Evolutionary conservation across 305 asterid species (phyloP), one percentile per base, ranked within the genome.

Genomic region (Fraxinus platypoda): DNA sequence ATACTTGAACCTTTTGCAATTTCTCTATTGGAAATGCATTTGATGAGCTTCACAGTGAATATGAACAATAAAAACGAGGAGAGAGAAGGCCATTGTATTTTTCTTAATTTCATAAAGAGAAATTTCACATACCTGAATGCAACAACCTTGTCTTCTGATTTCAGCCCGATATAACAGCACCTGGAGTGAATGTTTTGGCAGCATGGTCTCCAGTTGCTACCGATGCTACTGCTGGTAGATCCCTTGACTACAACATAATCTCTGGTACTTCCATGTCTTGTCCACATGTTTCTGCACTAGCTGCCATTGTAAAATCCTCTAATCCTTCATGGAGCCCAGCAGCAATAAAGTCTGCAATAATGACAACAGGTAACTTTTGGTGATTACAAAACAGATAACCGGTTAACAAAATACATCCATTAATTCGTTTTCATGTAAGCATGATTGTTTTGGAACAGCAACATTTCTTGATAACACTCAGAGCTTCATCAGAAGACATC

Each of bases 231-330:
- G 93, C 89, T 70, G 92, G 91, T 64, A 85, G 87, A 79, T 70
- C 87, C 31, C 41, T 82, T 11, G 87, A 91, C 76, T 91, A 82
- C 38, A 90, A 93, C 88, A 89, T 92, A 15, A 64, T 87, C 37
- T 92, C 94, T 1, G 96, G 94, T 23, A 93, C 96, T 30, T 93
- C 96, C 74, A 91, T 93, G 94, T 64, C 96, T 73, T 90, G 94
- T 78, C 94, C 97, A 6, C 97, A 91, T 75, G 94, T 86, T 57
- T 85, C 95, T 26, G 94, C 89, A 64, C 85, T 87, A 8, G 94
- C 94, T 59, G 89, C 93, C 25, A 86, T 86, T 43, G 78, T 92
- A 0, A 93, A 91, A 70, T 84, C 93, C 57, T 83, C 30, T 77
- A 91, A 90, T 81, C 94, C 94, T 77, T 83, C 92, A 3, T 90